phyloP scores from a whole-genome alignment of 768 basidiomycete genomes.

The Favolaschia claudopus region DNA sequence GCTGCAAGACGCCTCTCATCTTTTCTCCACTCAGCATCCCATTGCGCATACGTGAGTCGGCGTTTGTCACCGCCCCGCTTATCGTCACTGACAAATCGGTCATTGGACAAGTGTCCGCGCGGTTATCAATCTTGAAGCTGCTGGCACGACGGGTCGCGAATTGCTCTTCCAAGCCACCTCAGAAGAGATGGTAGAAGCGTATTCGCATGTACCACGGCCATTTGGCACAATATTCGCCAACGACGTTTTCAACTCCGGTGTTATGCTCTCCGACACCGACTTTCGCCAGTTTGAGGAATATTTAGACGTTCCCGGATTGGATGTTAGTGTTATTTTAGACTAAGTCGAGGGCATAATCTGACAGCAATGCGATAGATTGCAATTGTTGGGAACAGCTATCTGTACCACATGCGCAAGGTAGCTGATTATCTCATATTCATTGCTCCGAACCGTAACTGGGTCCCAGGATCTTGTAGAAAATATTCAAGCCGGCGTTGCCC shows the following conservation, averaged over 20 bases:
- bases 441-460: not conserved
- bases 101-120: conserved; percentile 90
- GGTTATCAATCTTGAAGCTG: conserved; percentile 92
- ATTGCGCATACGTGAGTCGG: conserved; percentile 69
- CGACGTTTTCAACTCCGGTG: conserved; percentile 91
- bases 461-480: conserved; percentile 81
- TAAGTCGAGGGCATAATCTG: too few species aligned
- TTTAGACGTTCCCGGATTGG: conserved; percentile 88
- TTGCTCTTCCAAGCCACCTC: conserved; percentile 96
- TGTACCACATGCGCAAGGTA: conserved; percentile 93
- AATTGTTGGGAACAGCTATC: conserved; percentile 88
- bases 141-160: conserved; percentile 87
- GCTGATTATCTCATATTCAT: not conserved
- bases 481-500: conserved; percentile 84
- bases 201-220: conserved; percentile 87
- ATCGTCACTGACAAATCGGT: conserved; percentile 1
- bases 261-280: conserved; percentile 93
- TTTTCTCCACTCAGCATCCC: conserved; percentile 91
- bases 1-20: conserved; percentile 92
- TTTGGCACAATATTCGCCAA: conserved; percentile 90
- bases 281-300: conserved; percentile 94
- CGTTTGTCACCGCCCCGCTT: not conserved
- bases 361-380: conserved; percentile 71
- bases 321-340: conserved; percentile 61
- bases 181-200: conserved; percentile 92